Base-by-base conservation (phyloP, 2,329 filamentous ascomycete genomes). In the Lasiodiplodia gonubiensis region DNA sequence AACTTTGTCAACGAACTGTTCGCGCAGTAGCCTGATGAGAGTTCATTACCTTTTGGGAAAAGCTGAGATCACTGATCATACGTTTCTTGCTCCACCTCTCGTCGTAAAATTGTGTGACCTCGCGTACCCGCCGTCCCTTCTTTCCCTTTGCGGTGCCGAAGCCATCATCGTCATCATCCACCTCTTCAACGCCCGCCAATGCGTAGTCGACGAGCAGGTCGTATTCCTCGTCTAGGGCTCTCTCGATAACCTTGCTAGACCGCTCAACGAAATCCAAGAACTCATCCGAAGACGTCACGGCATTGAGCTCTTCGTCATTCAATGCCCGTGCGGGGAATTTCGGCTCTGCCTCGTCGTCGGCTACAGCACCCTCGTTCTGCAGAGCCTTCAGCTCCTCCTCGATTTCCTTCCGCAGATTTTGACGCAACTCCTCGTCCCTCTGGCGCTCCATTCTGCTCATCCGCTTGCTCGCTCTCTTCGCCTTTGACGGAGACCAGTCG, bases 161-260 rank as follows among this genome's bases (percentile, higher is more conserved):
- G 27, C 87, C 82, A 54, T 92, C 90, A 71, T 93, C 93, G 67
- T 96, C 92, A 59, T 96, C 93, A 55, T 96, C 93, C 49, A 95
- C 87, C 66, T 90, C 90, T 68, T 91, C 82, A 14, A 84, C 84
- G 6, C 91, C 91, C 68, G 92, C 91, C 48, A 96, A 84, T 48
- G 93, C 93, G 80, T 99, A 99, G 80, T 99, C 94, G 68, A 93
- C 93, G 69, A 99, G 84, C 69, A 99, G 92, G 77, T 99, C 95
- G 78, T 98, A 99, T 67, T 97, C 93, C 75, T 97, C 91, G 74
- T 98, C 95, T 35, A 68, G 52, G 5, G 95, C 94, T 74, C 95
- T 89, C 81, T 99, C 95, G 72, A 99, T 94, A 59, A 99, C 94
- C 80, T 98, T 99, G 67, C 93, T 97, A 25, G 94, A 97, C 72